A percentile compares a stretch with the other conserved stretches of the same genome.
phyloP scores from a whole-genome alignment of 2,329 filamentous ascomycete species.

The Bimuria novae-zelandiae region DNA sequence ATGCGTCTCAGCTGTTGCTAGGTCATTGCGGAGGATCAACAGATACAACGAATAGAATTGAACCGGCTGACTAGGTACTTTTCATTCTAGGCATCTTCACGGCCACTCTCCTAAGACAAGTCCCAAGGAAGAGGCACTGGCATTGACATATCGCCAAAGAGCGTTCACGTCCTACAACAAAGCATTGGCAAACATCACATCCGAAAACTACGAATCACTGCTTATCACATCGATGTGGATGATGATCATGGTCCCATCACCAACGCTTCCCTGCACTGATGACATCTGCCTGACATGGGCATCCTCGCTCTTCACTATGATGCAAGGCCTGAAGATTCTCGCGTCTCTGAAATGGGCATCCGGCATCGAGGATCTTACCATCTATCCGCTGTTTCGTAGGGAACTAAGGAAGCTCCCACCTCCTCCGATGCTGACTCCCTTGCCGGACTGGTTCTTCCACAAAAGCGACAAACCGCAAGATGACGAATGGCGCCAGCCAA shows the following conservation, averaged over 20 bases:
- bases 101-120: constrained; percentile 11
- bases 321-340: constrained; percentile 37
- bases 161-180: constrained; percentile 32
- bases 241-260: constrained; percentile 26
- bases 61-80: no score
- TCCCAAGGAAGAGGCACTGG: constrained; percentile 17
- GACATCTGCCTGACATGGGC: constrained; percentile 30
- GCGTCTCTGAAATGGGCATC: constrained; percentile 34
- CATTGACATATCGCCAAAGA: constrained; percentile 33
- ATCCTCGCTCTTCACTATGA: constrained; percentile 30
- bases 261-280: constrained; percentile 16
- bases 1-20: no score
- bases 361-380: constrained; percentile 38
- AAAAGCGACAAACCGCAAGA: constrained; percentile 15
- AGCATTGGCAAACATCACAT: constrained; percentile 34
- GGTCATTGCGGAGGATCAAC: no score
- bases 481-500: constrained; percentile 28
- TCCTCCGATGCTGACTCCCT: constrained; percentile 23
- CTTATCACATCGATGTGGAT: constrained; percentile 33
- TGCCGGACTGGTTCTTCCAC: constrained; percentile 19
- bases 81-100: no score
- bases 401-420: constrained; percentile 36
- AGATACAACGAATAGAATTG: no score
- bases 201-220: constrained; percentile 38
- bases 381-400: constrained; percentile 35